Base-by-base conservation (phyloP, 75 land plant species). In the Sequoiadendron giganteum region DNA sequence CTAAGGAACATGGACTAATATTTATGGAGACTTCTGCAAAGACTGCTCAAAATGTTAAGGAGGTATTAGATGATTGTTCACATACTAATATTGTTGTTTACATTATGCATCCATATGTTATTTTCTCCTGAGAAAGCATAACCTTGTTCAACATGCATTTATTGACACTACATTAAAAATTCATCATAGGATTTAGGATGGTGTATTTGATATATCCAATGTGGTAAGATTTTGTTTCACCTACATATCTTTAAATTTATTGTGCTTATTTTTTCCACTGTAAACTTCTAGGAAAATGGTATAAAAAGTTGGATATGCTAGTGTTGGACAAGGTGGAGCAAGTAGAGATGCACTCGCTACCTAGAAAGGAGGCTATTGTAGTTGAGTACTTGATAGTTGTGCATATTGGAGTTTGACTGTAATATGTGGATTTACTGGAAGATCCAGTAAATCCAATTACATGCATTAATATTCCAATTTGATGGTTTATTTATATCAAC, bases 11-110 rank as follows among this genome's bases (percentile, higher is more conserved):
- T 90, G 97, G 99, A 0, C 87, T 97, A 87, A 93, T 97, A 32
- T 96, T 97, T 89, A 96, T 97, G 97, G 99, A 97, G 86, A 95
- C 97, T 21, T 97, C 99, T 89, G 96, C 99, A 52, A 97, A 96
- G 89, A 97, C 96, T 86, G 95, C 96, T 47, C 99, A 96, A 85
- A 97, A 95, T 92, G 97, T 97, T 36, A 97, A 97, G 89, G 94
- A 97, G 92, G 97, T 95, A 88, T 39, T 79, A 34, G 38, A 36
- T 5, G 38, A 7, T 49, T 65, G 15, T 18, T 91, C 38, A 68
- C 34, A 21, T 84, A 10, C 10, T 2, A 8, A 1, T 25, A 21
- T 43, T 43, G 25, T 42, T 79, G 25, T 79, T 21, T 21, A 81
- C 40, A 43, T 1, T 43, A 0, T 42, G 11, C n/a, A 43, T 25